Base-by-base conservation (phyloP, 768 basidiomycete genomes). In the Imleria badia region DNA sequence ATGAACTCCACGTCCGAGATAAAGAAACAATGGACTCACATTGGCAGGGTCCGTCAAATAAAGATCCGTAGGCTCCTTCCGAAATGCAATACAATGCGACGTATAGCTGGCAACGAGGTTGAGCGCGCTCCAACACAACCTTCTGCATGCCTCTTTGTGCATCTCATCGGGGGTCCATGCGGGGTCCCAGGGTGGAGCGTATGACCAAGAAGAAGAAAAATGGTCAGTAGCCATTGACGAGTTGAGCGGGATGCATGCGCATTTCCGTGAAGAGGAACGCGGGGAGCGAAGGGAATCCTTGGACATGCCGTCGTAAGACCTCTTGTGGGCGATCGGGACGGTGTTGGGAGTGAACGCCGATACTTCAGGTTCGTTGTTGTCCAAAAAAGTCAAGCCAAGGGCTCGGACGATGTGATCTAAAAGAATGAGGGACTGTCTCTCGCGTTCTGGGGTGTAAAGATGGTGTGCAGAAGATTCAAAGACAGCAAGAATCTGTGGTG, bases 401-500 rank as follows among this genome's bases (percentile, higher is more conserved):
- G 68, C 68, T n/a, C 75, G 77, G 55, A 92, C 80, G 52, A 91
- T 81, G 30, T 77, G 75, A 65, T 92, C 90, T 31, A 91, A 75
- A 22, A 78, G 73, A 38, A 79, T 65, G 11, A 92, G 73, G 0
- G 88, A 76, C 19, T 70, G 69, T 20, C 75, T 73, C 12, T 82
- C 78, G 14, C 84, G 79, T 20, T 81, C 78, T 5, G 79, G 74
- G 20, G 77, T 79, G 64, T 89, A 80, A 40, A 79, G 73, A 7
- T 87, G 88, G 55, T 91, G 86, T 6, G 85, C 80, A 1, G 86
- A 91, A 0, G 82, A 80, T 66, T 92, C 90, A 61, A 89, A 92
- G 3, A 92, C 73, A 6, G 89, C 86, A 10, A 91, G 76, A 45
- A 92, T 82, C 89, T 89, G 56, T 33, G 5, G n/a, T 15, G 14